Base-by-base conservation (phyloP, 352 stramenopile species). In the Sclerospora graminicola region DNA sequence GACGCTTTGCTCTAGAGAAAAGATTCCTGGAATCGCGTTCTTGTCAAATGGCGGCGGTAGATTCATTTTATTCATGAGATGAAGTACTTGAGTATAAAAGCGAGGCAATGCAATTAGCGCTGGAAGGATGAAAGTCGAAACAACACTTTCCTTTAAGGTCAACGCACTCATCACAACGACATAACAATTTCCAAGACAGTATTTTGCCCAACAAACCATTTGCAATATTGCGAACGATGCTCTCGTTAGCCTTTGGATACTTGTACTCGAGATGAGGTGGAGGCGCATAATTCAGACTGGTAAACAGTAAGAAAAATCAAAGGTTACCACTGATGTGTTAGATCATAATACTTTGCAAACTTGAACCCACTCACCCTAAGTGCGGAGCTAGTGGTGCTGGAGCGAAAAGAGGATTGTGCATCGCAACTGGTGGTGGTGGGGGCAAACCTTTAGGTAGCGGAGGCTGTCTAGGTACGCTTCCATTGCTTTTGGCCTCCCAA, bases 61-160 rank as follows among this genome's bases (percentile, higher is more conserved):
- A 44, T 95, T 89, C 83, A 93, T 95, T 49, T 95, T 95, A 60
- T 95, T 95, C 83, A 95, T 95, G 16, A 95, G 56, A 55, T 95
- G 83, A 27, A 93, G 75, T 35, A 92, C 83, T 68, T 95, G 83
- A 9, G 74, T 92, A 62, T 95, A 95, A 45, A 95, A 82, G 37
- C 82, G 76, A 5, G 83, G 83, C 10, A 95, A 53, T 8, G 79
- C 83, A 18, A 95, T 84, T 20, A 95, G 54, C 6, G 83, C 83
- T 95, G 28, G 24, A 14, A 19, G 6, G 13, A 32, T 18, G 4
- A 30, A 29, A 46, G 7, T 30, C 24, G 13, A 5, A 18, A 41
- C 18, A 11, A 16, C 14, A 51, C 4, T 28, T 18, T 36, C 27
- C 11, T n/a, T 26, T 37, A 13, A 54, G 37, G 42, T 15, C 44